A percentile compares a stretch with the other conserved stretches of the same genome.
Evolutionary conservation across 305 asterid genomes (phyloP).

Genomic region (Solanum hybrid): DNA sequence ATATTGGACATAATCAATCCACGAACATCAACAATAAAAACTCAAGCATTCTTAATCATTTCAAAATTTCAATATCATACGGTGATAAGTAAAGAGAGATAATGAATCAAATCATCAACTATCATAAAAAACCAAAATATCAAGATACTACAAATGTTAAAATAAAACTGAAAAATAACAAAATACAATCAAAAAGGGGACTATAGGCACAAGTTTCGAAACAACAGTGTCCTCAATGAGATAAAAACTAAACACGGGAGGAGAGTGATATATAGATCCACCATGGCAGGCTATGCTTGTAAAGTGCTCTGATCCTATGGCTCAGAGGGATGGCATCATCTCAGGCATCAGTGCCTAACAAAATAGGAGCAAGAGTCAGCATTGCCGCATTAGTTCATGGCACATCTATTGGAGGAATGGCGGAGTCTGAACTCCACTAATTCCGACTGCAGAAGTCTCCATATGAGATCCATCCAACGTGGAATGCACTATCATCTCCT

Average conservation of each 20-base stretch:
- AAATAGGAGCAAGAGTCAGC: neutral
- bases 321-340: neutral
- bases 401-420: neutral
- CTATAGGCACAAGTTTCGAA: neutral
- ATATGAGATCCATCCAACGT: neutral
- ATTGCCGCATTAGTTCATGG: neutral
- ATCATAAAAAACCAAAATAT: no score
- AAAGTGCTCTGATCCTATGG: neutral
- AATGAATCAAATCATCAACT: neutral
- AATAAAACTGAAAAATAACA: no score
- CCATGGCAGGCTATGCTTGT: neutral
- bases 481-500: neutral
- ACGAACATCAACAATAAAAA: neutral
- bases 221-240: neutral
- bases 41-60: neutral
- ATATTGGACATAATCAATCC: neutral
- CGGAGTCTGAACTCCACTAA: neutral
- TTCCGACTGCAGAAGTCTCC: neutral
- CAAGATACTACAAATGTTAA: neutral
- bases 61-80: no score
- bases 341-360: neutral
- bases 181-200: neutral
- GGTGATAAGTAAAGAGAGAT: neutral
- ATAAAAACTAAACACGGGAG: neutral
- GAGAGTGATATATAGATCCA: neutral